Evolutionary conservation across 2,329 filamentous ascomycete genomes (phyloP).

Genomic region (Ceratocystis lukuohia): DNA sequence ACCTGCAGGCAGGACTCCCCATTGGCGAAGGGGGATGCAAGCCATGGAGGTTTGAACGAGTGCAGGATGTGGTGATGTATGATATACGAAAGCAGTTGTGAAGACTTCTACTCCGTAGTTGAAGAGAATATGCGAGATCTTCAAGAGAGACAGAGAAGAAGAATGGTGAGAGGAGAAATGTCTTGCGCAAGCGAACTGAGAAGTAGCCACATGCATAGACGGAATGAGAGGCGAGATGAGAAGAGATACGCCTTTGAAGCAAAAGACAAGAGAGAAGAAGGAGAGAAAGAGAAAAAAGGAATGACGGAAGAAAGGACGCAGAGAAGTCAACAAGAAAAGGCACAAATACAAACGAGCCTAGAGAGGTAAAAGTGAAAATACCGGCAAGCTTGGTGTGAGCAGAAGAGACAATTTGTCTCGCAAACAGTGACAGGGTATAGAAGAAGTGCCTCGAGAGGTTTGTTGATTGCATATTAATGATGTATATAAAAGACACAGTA

Average conservation of each 20-base stretch:
- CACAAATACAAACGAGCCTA: neutral
- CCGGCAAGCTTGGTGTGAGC: neutral
- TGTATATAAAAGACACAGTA: neutral
- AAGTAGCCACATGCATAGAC: slow-evolving; percentile 1
- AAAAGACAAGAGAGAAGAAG: slow-evolving; percentile 6
- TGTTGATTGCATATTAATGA: neutral
- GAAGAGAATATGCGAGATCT: neutral
- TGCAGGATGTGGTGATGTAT: neutral
- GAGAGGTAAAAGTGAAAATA: neutral
- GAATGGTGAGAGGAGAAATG: neutral
- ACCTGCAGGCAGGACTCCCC: slow-evolving; percentile 18
- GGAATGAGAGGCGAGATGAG: slow-evolving; percentile 2
- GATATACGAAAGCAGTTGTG: neutral
- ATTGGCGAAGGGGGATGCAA: neutral
- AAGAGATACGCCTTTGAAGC: neutral
- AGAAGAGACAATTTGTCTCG: neutral
- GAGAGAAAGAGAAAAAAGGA: neutral
- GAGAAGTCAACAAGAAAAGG: neutral
- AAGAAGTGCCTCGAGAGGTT: neutral
- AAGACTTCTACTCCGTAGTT: neutral
- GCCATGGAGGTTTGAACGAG: neutral
- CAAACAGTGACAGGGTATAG: neutral
- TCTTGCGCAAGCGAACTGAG: slow-evolving; percentile 4
- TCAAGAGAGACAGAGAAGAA: neutral
- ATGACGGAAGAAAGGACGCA: neutral